phyloP scores from a whole-genome alignment of 352 stramenopile species.

The Bremia lactucae region DNA sequence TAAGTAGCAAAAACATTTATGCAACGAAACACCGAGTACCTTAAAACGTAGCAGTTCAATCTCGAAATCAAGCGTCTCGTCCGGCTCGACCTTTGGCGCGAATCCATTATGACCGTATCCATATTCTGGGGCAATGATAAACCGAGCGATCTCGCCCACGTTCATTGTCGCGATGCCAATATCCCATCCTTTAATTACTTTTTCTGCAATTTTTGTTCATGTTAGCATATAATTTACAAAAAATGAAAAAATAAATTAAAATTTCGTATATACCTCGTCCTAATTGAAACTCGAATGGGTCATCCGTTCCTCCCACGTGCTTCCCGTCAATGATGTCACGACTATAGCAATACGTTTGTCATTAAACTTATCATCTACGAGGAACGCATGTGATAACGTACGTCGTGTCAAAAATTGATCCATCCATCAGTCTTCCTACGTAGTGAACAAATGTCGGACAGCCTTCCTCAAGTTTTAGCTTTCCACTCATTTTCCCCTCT shows the following conservation, averaged over 20 bases:
- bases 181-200: conserved; percentile 82
- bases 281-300: conserved; percentile 80
- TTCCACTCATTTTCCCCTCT: conserved; percentile 31
- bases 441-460: conserved; percentile 84
- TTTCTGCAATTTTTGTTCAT: too few relatives aligned
- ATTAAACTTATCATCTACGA: neutral
- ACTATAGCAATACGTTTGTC: conserved; percentile 14
- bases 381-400: too few relatives aligned
- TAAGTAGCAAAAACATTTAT: too few relatives aligned
- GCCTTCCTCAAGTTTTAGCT: conserved; percentile 60
- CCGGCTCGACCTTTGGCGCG: conserved; percentile 72
- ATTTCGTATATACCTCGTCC: conserved; percentile 35
- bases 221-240: too few relatives aligned
- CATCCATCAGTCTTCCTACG: conserved; percentile 65
- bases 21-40: too few relatives aligned
- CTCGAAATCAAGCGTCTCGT: conserved; percentile 82
- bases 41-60: conserved; percentile 76
- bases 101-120: conserved; percentile 70
- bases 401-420: conserved; percentile 84
- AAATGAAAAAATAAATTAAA: neutral
- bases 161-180: conserved; percentile 76
- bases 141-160: conserved; percentile 63
- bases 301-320: conserved; percentile 71
- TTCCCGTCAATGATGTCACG: conserved; percentile 75
- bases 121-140: conserved; percentile 79